These are phyloP conservation scores for Agaricus blazei DNA, from an alignment of 768 basidiomycete species.

Conservation along the genomic window DNA sequence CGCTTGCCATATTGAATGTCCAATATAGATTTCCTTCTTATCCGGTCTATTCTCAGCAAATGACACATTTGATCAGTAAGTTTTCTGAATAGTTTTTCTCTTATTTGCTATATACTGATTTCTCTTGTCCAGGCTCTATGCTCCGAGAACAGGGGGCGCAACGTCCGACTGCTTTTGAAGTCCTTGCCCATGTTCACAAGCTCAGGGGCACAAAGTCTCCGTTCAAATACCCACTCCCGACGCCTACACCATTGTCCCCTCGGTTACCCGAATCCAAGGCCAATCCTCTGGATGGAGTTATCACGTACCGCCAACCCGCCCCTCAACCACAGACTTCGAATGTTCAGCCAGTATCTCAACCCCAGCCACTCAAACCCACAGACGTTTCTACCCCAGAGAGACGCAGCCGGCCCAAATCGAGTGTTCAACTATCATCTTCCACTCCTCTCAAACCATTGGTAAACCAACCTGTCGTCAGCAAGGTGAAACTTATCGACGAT, in stretches of 20 bases:
- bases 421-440: neutral
- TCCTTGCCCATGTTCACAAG: constrained; percentile 77
- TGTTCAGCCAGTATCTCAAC: constrained; percentile 13
- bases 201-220: constrained; percentile 84
- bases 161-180: constrained; percentile 84
- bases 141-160: constrained; percentile 85
- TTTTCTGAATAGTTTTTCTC: constrained; percentile 5
- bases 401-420: constrained; percentile 6
- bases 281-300: constrained; percentile 17
- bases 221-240: constrained; percentile 60
- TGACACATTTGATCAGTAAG: constrained; percentile 82
- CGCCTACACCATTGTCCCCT: constrained; percentile 42
- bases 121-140: constrained; percentile 65
- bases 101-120: constrained; percentile 10
- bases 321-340: constrained; percentile 5
- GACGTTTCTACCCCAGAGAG: neutral
- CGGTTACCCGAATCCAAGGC: constrained; percentile 23
- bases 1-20: constrained; percentile 93
- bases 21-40: constrained; percentile 91
- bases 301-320: constrained; percentile 6
- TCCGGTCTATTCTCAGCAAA: constrained; percentile 77
- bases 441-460: neutral
- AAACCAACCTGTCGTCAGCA: constrained; percentile 9
- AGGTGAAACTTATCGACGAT: constrained; percentile 28
- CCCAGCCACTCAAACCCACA: constrained; percentile 1